Conservation (phyloP, 1,284 basidiomycete genomes). For the Macrocystidia cucumis region DNA sequence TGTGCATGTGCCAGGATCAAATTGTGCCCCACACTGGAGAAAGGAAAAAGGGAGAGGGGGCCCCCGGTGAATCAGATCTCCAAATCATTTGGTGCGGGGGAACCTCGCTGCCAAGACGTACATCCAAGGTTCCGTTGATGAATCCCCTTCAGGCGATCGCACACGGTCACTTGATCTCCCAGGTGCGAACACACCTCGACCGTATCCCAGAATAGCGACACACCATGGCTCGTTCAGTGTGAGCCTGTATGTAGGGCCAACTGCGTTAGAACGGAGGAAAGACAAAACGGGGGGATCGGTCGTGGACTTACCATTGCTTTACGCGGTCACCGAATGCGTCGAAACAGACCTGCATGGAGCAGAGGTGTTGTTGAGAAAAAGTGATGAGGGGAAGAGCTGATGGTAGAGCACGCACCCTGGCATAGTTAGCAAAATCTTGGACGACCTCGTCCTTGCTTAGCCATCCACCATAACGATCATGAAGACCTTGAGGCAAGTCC, state of each 20-base stretch:
- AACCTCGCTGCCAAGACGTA: no score
- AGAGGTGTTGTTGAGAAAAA: slow-evolving; percentile 8
- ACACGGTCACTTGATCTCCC: slow-evolving; percentile 60
- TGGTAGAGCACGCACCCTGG: slow-evolving; percentile 30
- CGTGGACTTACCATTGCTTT: slow-evolving; percentile 53
- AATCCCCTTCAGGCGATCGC: slow-evolving; percentile 53
- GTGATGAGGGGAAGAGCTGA: slow-evolving; percentile 1
- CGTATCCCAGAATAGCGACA: slow-evolving; percentile 64
- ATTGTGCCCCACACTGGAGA: slow-evolving; percentile 53
- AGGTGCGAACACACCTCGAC: slow-evolving; percentile 62
- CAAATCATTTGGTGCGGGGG: no score
- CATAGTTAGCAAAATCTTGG: slow-evolving; percentile 56
- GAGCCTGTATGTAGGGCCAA: slow-evolving; percentile 31
- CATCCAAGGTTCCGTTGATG: slow-evolving; percentile 73
- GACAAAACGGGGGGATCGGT: slow-evolving; percentile 3
- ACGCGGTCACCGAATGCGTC: slow-evolving; percentile 74
- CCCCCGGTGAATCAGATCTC: background rate
- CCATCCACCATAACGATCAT: slow-evolving; percentile 73
- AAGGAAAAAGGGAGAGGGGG: slow-evolving; percentile 5
- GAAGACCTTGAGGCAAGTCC: slow-evolving; percentile 69
- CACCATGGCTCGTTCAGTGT: slow-evolving; percentile 78
- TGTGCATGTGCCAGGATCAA: slow-evolving; percentile 65
- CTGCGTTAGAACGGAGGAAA: slow-evolving; percentile 13
- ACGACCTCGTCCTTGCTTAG: slow-evolving; percentile 60
- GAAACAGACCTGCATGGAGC: slow-evolving; percentile 50